These are phyloP conservation scores for Suillus americanus DNA, from an alignment of 768 basidiomycete genomes.

Conservation along the genomic window DNA sequence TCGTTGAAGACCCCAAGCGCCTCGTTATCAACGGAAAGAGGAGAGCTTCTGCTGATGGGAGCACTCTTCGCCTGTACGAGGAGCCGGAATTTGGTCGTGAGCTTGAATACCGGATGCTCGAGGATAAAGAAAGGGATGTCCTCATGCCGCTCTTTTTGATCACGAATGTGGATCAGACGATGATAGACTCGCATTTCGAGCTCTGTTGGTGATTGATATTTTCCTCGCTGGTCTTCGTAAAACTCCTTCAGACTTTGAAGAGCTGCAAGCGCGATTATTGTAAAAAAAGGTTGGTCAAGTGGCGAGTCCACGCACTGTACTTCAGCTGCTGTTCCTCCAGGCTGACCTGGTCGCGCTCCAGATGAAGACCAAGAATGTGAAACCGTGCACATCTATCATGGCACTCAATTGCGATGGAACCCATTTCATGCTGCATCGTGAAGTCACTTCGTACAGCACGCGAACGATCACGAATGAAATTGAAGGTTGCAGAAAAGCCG, in stretches of 20 bases:
- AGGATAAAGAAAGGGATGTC: conserved; percentile 68
- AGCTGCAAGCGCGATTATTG: conserved; percentile 48
- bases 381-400: conserved; percentile 94
- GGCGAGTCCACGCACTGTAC: conserved; percentile 63
- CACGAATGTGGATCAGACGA: conserved; percentile 86
- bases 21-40: conserved; percentile 59
- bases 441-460: conserved; percentile 91
- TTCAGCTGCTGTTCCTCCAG: conserved; percentile 89
- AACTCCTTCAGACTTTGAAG: conserved; percentile 92
- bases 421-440: conserved; percentile 85
- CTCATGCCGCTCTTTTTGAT: conserved; percentile 75
- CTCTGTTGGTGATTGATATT: conserved; percentile 76
- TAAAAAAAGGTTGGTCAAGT: neutral
- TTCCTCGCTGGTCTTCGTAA: conserved; percentile 77
- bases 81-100: conserved; percentile 77
- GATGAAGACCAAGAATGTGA: conserved; percentile 83
- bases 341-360: conserved; percentile 58
- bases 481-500: conserved; percentile 69
- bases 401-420: conserved; percentile 77
- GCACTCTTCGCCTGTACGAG: conserved; percentile 80
- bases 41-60: conserved; percentile 68
- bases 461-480: conserved; percentile 91
- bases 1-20: conserved; percentile 67
- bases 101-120: conserved; percentile 72
- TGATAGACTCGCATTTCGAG: conserved; percentile 97